Conservation (phyloP, 2,329 filamentous ascomycete species). For the Arthrobotrys sphaeroides region DNA sequence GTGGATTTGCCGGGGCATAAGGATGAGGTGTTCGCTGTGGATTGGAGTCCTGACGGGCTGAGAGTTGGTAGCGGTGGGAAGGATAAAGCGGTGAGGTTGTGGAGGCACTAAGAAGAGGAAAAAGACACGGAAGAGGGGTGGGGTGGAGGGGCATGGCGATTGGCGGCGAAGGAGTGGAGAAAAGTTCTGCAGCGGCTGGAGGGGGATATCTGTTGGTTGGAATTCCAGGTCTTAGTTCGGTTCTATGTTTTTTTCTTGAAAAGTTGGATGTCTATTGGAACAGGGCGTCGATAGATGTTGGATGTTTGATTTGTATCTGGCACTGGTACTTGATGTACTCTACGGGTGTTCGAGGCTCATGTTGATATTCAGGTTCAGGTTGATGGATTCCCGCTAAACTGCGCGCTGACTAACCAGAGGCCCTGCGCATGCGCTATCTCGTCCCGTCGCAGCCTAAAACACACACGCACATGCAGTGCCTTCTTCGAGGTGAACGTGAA, state of each 20-base stretch:
- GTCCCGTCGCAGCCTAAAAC: background rate
- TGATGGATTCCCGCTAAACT: too few species aligned
- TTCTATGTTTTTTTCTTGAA: background rate
- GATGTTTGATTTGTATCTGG: background rate
- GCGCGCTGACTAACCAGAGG: too few species aligned
- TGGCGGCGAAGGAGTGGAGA: slow-evolving; percentile 2
- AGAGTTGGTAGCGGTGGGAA: slow-evolving; percentile 91
- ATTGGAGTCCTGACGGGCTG: slow-evolving; percentile 61
- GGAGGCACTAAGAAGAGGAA: slow-evolving; percentile 68
- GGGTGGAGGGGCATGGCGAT: slow-evolving; percentile 1
- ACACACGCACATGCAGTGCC: background rate
- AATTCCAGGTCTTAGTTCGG: background rate
- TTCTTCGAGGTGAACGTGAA: background rate
- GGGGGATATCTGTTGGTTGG: slow-evolving; percentile 4
- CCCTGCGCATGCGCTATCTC: too few species aligned
- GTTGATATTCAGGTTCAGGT: too few species aligned
- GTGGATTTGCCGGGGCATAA: slow-evolving; percentile 60
- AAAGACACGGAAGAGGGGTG: too few species aligned
- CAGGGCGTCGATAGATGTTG: background rate
- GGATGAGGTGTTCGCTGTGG: slow-evolving; percentile 64
- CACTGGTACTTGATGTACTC: too few species aligned
- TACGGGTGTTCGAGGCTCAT: too few species aligned
- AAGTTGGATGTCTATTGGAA: background rate
- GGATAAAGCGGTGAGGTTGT: slow-evolving; percentile 79
- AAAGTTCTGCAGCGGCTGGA: slow-evolving; percentile 1